These are phyloP conservation scores for Bipolaris sorokiniana DNA, from an alignment of 2,329 filamentous ascomycete genomes.

Conservation along the genomic window DNA sequence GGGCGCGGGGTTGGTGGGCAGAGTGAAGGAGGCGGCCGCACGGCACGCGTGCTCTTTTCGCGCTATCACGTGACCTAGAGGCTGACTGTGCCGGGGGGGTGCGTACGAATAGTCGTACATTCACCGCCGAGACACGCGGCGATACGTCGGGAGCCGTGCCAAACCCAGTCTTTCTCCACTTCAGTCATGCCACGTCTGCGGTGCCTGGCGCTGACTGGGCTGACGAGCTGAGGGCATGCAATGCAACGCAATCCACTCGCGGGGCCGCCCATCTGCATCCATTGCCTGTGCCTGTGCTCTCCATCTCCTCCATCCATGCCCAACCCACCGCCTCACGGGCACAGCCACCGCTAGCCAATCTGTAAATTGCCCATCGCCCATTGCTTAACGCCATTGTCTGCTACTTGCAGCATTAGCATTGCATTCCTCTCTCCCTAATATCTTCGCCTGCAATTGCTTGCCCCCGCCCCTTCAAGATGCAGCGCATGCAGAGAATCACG, in stretches of 20 bases:
- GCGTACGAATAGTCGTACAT: neutral
- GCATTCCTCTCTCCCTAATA: slow-evolving; percentile 4
- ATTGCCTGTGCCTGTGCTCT: slow-evolving; percentile 14
- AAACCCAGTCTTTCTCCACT: slow-evolving; percentile 4
- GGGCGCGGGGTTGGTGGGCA: slow-evolving; percentile 9
- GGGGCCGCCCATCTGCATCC: slow-evolving; percentile 11
- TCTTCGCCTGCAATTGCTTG: slow-evolving; percentile 26
- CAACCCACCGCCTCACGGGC: slow-evolving; percentile 23
- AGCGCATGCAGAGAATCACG: slow-evolving; percentile 75
- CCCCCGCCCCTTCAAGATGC: slow-evolving; percentile 58
- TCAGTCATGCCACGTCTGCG: slow-evolving; percentile 16
- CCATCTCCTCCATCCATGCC: slow-evolving; percentile 20
- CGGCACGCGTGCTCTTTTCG: slow-evolving; percentile 4
- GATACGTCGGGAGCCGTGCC: neutral
- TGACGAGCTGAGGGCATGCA: slow-evolving; percentile 17
- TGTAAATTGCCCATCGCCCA: slow-evolving; percentile 9
- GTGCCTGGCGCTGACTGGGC: slow-evolving; percentile 7
- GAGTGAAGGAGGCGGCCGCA: slow-evolving; percentile 3
- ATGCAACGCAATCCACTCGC: slow-evolving; percentile 27
- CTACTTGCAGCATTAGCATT: neutral
- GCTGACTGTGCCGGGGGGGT: neutral
- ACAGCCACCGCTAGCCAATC: slow-evolving; percentile 27
- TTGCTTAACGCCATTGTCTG: neutral
- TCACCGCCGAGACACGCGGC: slow-evolving; percentile 8
- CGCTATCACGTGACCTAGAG: slow-evolving; percentile 21